These are phyloP conservation scores for Aspergillus cejpii DNA, from an alignment of 2,329 filamentous ascomycete genomes.

Conservation along the genomic window DNA sequence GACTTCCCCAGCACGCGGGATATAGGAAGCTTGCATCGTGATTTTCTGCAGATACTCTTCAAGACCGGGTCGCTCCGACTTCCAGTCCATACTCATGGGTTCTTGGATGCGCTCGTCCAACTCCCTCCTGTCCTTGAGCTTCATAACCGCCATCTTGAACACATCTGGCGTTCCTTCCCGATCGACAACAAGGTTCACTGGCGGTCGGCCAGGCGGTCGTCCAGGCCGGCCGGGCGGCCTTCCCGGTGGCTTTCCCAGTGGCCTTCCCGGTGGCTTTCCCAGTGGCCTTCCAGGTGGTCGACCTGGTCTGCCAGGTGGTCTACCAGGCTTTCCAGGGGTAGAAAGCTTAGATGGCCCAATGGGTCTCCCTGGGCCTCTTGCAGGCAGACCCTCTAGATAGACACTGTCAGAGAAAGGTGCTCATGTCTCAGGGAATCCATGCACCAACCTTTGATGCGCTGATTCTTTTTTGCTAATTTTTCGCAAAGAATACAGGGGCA, in stretches of 20 bases:
- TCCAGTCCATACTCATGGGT: conserved; percentile 51
- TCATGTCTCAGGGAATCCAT: neutral
- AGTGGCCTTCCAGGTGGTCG: conserved; percentile 3
- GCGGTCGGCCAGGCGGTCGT: neutral
- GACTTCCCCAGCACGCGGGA: conserved; percentile 52
- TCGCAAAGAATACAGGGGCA: conserved; percentile 49
- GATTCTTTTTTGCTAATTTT: conserved; percentile 13
- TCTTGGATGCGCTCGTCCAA: conserved; percentile 47
- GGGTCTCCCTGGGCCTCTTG: conserved; percentile 5
- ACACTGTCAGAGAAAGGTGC: neutral
- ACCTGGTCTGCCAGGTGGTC: conserved; percentile 6
- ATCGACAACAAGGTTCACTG: conserved; percentile 28
- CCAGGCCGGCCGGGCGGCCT: conserved; percentile 4
- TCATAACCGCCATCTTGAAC: conserved; percentile 46
- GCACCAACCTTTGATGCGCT: conserved; percentile 9
- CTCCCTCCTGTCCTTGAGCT: conserved; percentile 38
- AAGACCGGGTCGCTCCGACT: conserved; percentile 44
- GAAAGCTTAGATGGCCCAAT: conserved; percentile 1
- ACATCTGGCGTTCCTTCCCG: conserved; percentile 51
- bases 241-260: conserved; percentile 4
- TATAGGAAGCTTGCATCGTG: conserved; percentile 43
- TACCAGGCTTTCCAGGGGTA: conserved; percentile 3
- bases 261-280: conserved; percentile 8
- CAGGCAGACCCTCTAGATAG: conserved; percentile 4
- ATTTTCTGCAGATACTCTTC: conserved; percentile 39